Evolutionary conservation across 192 early-diverging fungal genomes (phyloP).

Genomic region (Coemansia brasiliensis): DNA sequence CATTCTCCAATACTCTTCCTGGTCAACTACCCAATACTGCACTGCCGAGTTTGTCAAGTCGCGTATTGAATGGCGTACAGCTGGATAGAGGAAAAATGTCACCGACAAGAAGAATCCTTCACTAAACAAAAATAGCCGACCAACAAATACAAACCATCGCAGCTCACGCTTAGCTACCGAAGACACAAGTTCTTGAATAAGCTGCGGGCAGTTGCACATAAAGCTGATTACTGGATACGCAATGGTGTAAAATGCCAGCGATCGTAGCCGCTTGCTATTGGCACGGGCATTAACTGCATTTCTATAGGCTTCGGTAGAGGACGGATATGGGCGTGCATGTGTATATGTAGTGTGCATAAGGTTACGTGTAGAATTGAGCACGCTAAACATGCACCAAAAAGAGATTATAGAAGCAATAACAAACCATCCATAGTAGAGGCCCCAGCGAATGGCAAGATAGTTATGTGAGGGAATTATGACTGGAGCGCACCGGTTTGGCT

Average conservation of each 20-base stretch:
- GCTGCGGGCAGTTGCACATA: constrained; percentile 42
- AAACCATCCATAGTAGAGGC: constrained; percentile 53
- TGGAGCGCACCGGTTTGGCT: constrained; percentile 23
- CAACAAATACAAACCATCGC: constrained; percentile 13
- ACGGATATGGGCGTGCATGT: neutral
- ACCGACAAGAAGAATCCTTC: constrained; percentile 42
- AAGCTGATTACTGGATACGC: constrained; percentile 49
- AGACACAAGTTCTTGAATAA: constrained; percentile 40
- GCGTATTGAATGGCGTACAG: constrained; percentile 44
- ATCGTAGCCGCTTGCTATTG: constrained; percentile 48
- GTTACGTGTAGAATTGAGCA: constrained; percentile 25
- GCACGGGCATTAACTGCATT: constrained; percentile 49
- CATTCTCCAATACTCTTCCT: constrained; percentile 53
- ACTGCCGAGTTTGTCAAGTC: constrained; percentile 41
- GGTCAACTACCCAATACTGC: constrained; percentile 53
- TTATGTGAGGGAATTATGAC: constrained; percentile 14
- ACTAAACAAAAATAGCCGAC: constrained; percentile 26
- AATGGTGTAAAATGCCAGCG: constrained; percentile 50
- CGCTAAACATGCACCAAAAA: constrained; percentile 44
- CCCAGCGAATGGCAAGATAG: constrained; percentile 45
- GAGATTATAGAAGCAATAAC: constrained; percentile 39
- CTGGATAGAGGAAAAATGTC: constrained; percentile 48
- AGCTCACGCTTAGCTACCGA: constrained; percentile 20
- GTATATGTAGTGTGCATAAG: constrained; percentile 38
- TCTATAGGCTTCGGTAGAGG: constrained; percentile 44